These are phyloP conservation scores for Auriscalpium orientale DNA, from an alignment of 768 basidiomycete genomes.

Conservation along the genomic window DNA sequence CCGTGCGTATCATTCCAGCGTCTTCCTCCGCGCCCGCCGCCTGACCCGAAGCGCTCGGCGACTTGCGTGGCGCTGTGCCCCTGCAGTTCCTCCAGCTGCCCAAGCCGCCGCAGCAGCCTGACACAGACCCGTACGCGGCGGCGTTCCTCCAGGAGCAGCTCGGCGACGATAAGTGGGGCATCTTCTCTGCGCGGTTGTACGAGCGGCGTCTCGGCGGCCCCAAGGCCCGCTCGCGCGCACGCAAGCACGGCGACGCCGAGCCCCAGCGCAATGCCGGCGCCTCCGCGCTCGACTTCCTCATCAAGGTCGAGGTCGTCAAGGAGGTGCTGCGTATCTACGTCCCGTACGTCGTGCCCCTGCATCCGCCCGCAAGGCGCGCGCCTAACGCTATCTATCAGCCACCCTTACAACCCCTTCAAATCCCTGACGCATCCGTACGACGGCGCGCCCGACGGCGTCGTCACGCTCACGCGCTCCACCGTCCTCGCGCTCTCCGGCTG, in stretches of 20 bases:
- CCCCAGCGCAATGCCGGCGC: constrained; percentile 26
- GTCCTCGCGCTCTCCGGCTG: constrained; percentile 42
- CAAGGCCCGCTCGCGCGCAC: constrained; percentile 28
- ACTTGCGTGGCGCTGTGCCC: no score
- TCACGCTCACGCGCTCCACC: constrained; percentile 39
- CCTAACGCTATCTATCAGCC: constrained; percentile 22
- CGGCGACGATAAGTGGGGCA: constrained; percentile 36
- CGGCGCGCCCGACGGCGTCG: constrained; percentile 33
- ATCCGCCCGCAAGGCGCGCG: background rate
- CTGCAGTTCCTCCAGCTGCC: constrained; percentile 1
- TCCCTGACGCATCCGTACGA: constrained; percentile 34
- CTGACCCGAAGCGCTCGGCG: no score
- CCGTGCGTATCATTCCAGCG: constrained; percentile 12
- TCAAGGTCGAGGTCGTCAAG: constrained; percentile 46
- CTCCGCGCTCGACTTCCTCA: constrained; percentile 42
- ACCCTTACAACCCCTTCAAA: constrained; percentile 46
- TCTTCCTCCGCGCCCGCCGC: background rate
- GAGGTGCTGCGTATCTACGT: constrained; percentile 40
- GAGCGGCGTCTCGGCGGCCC: constrained; percentile 36
- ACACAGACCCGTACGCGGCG: constrained; percentile 35
- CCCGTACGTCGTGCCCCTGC: constrained; percentile 30
- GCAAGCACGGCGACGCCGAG: constrained; percentile 19
- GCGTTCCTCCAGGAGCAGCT: constrained; percentile 38
- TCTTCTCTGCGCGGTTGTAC: constrained; percentile 39
- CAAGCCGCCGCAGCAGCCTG: constrained; percentile 11